Base-by-base conservation (phyloP, 768 basidiomycete species). In the Leccinum rimulosum region DNA sequence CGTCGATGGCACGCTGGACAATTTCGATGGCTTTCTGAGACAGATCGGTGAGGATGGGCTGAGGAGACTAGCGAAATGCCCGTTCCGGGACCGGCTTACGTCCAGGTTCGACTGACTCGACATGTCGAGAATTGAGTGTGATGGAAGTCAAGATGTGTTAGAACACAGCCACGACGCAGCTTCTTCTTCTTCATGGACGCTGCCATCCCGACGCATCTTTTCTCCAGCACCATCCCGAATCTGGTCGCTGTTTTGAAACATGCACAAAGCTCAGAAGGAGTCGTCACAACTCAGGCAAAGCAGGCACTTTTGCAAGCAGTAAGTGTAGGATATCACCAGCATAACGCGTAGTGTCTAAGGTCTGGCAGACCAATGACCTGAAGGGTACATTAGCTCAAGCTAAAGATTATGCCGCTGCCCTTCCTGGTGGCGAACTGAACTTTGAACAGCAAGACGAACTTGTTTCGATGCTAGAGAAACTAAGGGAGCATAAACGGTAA, bases 1-100 rank as follows among this genome's bases (percentile, higher is more conserved):
- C 89, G 58, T 95, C 94, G 67, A 96, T 95, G 58, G 95, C 95
- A 63, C 85, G 84, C 76, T 95, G 91, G 27, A 97, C 93, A 58
- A 97, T 85, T 67, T 93, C 91, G 70, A 97, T 92, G 33, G 94
- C 94, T 74, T 83, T 82, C 87, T 89, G 58, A 45, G 43, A 54
- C 47, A 48, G 47, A 65, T 62, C 52, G 19, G 52, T 73, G 56
- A 71, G 70, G 70, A 50, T 49, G 52, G 31, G 19, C 19, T 45
- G 43, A 45, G 10, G 43, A 40, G 40, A 40, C 33, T 28, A 8
- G 36, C 14, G 8, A 8, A 3, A 19, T 36, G 43, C 0, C 17
- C 19, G 6, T 28, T 19, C 33, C 12, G 4, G 8, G 8, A 25
- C 1, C 6, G 19, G 70, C 81, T 60, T 66, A 82, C 83, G 67